Conservation (phyloP, 2,329 filamentous ascomycete genomes). For the Sporothrix phasma region DNA sequence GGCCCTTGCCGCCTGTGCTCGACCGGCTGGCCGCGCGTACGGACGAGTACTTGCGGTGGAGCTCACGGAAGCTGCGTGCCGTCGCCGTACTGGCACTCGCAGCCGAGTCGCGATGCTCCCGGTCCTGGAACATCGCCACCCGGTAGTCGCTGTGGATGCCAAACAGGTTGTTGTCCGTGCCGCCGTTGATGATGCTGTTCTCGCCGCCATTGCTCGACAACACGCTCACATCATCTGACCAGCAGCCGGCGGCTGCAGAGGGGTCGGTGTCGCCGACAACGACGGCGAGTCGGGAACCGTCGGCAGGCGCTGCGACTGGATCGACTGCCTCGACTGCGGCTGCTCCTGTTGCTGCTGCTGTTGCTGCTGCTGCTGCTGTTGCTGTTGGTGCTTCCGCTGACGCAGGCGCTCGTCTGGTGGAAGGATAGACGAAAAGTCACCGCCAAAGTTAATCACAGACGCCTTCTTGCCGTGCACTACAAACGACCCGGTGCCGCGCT, state of each 20-base stretch:
- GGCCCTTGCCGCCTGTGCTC: slow-evolving; percentile 12
- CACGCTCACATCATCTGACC: background rate
- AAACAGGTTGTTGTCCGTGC: background rate
- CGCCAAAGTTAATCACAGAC: slow-evolving; percentile 89
- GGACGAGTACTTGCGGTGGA: slow-evolving; percentile 50
- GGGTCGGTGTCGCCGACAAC: slow-evolving; percentile 29
- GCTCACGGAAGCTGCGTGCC: slow-evolving; percentile 52
- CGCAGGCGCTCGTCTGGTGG: slow-evolving; percentile 63
- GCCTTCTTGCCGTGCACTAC: slow-evolving; percentile 97
- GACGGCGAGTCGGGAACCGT: slow-evolving; percentile 10
- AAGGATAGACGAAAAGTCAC: slow-evolving; percentile 68
- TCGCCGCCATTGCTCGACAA: slow-evolving; percentile 2
- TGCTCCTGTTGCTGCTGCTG: slow-evolving; percentile 17
- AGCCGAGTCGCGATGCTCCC: slow-evolving; percentile 49
- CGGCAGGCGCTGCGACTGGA: slow-evolving; percentile 16
- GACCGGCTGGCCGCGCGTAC: slow-evolving; percentile 35
- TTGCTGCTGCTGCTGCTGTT: slow-evolving; percentile 17
- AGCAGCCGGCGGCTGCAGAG: slow-evolving; percentile 9
- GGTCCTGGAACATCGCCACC: slow-evolving; percentile 37
- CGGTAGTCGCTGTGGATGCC: slow-evolving; percentile 35
- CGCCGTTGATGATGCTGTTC: background rate
- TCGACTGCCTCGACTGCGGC: slow-evolving; percentile 17
- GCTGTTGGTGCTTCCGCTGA: slow-evolving; percentile 44
- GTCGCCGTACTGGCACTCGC: slow-evolving; percentile 59
- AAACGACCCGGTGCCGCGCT: slow-evolving; percentile 77